These are phyloP conservation scores for Danielia oregonensis DNA, from an alignment of 805 yeast genomes.

Conservation along the genomic window DNA sequence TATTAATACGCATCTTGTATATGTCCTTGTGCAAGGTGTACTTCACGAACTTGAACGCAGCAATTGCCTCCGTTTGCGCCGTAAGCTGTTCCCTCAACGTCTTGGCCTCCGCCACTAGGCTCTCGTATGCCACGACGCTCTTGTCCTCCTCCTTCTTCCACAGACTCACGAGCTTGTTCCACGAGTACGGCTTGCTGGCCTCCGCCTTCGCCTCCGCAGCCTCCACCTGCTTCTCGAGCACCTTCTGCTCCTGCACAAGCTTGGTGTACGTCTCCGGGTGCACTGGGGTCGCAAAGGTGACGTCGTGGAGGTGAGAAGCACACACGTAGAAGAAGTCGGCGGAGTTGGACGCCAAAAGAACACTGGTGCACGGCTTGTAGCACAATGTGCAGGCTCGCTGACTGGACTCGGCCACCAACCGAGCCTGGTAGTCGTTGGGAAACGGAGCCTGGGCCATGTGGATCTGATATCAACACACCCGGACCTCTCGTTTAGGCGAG, in stretches of 20 bases:
- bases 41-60: slow-evolving; percentile 30
- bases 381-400: slow-evolving; percentile 48
- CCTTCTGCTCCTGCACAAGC: slow-evolving; percentile 19
- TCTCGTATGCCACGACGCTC: slow-evolving; percentile 13
- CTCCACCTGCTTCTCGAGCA: slow-evolving; percentile 16
- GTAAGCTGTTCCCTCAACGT: slow-evolving; percentile 14
- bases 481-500: not conserved
- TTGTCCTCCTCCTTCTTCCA: slow-evolving; percentile 15
- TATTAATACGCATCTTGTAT: slow-evolving; percentile 38
- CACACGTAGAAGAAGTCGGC: slow-evolving; percentile 55
- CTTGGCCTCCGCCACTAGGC: slow-evolving; percentile 16
- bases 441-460: slow-evolving; percentile 12
- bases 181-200: slow-evolving; percentile 29
- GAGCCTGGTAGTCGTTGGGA: slow-evolving; percentile 38
- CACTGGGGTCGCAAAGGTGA: slow-evolving; percentile 39
- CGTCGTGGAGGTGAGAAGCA: slow-evolving; percentile 44
- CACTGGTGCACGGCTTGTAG: slow-evolving; percentile 45
- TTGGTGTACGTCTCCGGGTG: slow-evolving; percentile 33
- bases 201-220: slow-evolving; percentile 23
- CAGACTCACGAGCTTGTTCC: slow-evolving; percentile 26
- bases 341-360: slow-evolving; percentile 43
- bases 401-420: slow-evolving; percentile 40
- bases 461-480: not conserved
- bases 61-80: slow-evolving; percentile 18
- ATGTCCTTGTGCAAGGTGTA: slow-evolving; percentile 40